These are phyloP conservation scores for Brettanomyces nanus DNA, from an alignment of 805 yeast species.

Conservation along the genomic window DNA sequence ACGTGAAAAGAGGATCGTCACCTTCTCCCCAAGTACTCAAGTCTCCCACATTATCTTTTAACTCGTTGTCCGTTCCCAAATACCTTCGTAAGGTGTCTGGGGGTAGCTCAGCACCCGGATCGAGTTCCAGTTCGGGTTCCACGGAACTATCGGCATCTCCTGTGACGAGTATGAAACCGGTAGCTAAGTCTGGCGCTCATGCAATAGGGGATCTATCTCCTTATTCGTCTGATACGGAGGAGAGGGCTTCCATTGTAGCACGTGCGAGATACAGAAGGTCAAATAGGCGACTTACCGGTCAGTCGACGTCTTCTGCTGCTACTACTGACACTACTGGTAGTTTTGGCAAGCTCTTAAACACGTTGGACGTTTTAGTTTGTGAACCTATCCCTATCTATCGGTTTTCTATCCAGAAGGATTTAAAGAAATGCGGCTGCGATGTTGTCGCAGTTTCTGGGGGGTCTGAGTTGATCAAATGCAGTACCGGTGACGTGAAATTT, in stretches of 20 bases:
- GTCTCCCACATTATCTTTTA: constrained; percentile 18
- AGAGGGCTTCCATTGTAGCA: constrained; percentile 40
- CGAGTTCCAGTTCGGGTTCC: constrained; percentile 22
- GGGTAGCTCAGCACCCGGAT: neutral
- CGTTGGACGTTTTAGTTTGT: constrained; percentile 66
- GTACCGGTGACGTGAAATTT: constrained; percentile 76
- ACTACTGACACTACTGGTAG: constrained; percentile 12
- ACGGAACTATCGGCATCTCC: too few species aligned
- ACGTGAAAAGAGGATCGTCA: constrained; percentile 20
- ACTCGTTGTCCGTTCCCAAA: constrained; percentile 6
- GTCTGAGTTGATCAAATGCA: constrained; percentile 73
- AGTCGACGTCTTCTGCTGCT: constrained; percentile 20
- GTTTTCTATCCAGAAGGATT: constrained; percentile 51
- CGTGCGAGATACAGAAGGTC: constrained; percentile 29
- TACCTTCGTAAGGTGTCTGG: neutral
- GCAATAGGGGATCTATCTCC: constrained; percentile 31
- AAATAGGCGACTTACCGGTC: constrained; percentile 40
- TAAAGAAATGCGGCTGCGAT: constrained; percentile 68
- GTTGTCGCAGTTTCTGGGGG: constrained; percentile 74
- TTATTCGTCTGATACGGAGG: constrained; percentile 67
- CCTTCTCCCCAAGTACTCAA: constrained; percentile 17
- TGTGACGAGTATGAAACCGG: constrained; percentile 16
- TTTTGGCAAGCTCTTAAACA: constrained; percentile 14
- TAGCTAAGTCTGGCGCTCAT: constrained; percentile 15
- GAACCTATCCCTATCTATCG: constrained; percentile 83